Conservation (phyloP, 202 grass and related monocot genomes). For the Alloteropsis angusta region DNA sequence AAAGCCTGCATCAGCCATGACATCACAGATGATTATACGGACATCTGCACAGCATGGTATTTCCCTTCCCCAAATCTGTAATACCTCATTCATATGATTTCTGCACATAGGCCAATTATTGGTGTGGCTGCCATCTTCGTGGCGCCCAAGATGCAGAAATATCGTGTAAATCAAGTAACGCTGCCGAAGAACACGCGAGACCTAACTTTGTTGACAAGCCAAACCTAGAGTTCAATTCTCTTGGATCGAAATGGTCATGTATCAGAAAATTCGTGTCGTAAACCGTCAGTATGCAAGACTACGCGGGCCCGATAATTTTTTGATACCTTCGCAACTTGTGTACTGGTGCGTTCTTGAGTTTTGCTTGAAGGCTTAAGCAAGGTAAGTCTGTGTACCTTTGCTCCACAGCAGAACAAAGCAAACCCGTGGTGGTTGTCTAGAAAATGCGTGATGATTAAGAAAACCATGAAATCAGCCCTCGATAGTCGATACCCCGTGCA, state of each 20-base stretch:
- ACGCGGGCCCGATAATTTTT: background rate
- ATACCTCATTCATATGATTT: background rate
- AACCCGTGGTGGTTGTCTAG: too few relatives aligned
- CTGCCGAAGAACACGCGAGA: background rate
- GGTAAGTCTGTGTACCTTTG: too few relatives aligned
- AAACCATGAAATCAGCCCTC: background rate
- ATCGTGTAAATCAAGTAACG: background rate
- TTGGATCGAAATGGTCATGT: background rate
- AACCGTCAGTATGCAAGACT: background rate
- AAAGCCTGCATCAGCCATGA: slow-evolving; percentile 3
- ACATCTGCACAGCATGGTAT: background rate
- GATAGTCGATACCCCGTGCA: background rate
- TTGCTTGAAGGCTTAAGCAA: background rate
- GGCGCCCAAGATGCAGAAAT: background rate
- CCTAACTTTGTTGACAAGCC: background rate
- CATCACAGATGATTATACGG: background rate
- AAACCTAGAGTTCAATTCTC: background rate
- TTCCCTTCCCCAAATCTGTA: background rate
- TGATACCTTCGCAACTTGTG: background rate
- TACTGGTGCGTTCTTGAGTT: background rate
- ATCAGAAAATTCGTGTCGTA: background rate
- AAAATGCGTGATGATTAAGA: background rate
- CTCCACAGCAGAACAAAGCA: too few relatives aligned
- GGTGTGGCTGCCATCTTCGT: background rate
- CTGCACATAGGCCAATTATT: background rate